These are phyloP conservation scores for Chrysoporthe cubensis DNA, from an alignment of 2,329 filamentous ascomycete species.

Conservation along the genomic window DNA sequence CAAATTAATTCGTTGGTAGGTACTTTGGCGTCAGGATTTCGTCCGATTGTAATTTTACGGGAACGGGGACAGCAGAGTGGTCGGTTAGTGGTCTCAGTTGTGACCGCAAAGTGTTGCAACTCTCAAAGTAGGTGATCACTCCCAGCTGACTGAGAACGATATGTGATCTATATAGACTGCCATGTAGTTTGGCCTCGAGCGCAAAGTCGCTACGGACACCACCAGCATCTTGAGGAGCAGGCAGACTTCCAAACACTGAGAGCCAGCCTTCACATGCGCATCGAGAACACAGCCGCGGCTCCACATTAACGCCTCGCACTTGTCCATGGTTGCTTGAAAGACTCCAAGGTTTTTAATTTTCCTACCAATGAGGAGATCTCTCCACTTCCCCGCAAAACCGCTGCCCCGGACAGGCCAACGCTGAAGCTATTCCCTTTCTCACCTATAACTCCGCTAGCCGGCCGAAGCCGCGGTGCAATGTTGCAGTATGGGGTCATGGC, in stretches of 20 bases:
- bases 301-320: neutral
- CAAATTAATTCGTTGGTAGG: too few species aligned
- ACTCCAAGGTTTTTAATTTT: neutral
- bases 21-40: too few species aligned
- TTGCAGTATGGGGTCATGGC: neutral
- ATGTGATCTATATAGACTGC: too few species aligned
- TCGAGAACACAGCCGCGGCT: slow-evolving; percentile 1
- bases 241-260: neutral
- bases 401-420: neutral
- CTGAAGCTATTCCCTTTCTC: slow-evolving; percentile 14
- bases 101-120: too few species aligned
- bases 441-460: slow-evolving; percentile 19
- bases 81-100: too few species aligned
- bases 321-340: neutral
- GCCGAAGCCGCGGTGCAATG: slow-evolving; percentile 12
- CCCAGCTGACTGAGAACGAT: too few species aligned
- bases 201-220: too few species aligned
- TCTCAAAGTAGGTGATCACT: too few species aligned
- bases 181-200: too few species aligned
- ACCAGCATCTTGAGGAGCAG: neutral
- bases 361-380: neutral
- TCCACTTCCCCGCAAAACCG: slow-evolving; percentile 19
- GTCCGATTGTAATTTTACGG: too few species aligned
- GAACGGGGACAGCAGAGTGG: too few species aligned
- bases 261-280: neutral